phyloP scores from a whole-genome alignment of 192 early-diverging fungal genomes.

The Allomyces javanicus region DNA sequence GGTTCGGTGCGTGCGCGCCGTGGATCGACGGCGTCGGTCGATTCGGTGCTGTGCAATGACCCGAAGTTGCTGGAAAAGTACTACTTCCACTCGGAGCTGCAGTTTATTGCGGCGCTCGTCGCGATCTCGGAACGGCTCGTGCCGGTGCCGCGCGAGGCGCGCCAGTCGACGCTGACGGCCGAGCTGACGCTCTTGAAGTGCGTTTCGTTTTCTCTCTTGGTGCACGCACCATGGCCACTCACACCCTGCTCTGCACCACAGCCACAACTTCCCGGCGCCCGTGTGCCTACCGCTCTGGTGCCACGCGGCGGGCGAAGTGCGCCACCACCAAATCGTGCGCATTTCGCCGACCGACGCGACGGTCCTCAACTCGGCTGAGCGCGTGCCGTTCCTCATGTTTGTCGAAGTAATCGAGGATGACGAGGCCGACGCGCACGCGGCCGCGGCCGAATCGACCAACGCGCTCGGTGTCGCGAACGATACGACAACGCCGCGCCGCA shows the following conservation, averaged over 20 bases:
- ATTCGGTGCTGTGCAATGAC: not conserved
- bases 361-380: constrained; percentile 89
- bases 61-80: constrained; percentile 23
- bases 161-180: constrained; percentile 71
- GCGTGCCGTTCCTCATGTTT: constrained; percentile 75
- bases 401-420: constrained; percentile 70
- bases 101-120: constrained; percentile 73
- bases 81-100: constrained; percentile 83
- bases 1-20: not conserved
- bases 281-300: constrained; percentile 95
- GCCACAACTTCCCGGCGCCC: constrained; percentile 72
- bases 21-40: not conserved
- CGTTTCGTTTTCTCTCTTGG: too few species aligned
- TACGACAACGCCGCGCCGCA: not conserved
- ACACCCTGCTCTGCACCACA: too few species aligned
- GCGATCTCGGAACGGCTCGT: constrained; percentile 89
- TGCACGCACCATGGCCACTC: too few species aligned
- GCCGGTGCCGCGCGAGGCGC: constrained; percentile 60
- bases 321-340: constrained; percentile 75
- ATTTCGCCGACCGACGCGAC: constrained; percentile 80
- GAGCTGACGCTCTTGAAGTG: constrained; percentile 74
- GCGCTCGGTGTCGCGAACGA: too few species aligned
- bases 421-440: constrained; percentile 1
- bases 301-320: constrained; percentile 24
- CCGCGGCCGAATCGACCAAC: too few species aligned